phyloP scores from a whole-genome alignment of 2,329 filamentous ascomycete genomes.

The Arthrobotrys conoides region DNA sequence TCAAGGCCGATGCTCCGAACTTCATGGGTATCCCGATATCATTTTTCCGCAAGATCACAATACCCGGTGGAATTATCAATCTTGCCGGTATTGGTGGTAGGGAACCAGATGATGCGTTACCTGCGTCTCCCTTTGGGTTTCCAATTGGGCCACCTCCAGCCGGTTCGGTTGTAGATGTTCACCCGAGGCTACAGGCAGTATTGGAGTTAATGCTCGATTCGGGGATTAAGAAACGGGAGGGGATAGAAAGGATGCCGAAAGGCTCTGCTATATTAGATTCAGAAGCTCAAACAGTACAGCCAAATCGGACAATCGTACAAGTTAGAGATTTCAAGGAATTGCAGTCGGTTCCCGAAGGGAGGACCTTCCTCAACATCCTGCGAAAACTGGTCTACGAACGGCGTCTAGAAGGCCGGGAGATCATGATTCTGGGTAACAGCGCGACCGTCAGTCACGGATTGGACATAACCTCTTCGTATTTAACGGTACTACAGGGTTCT shows the following conservation, averaged over 20 bases:
- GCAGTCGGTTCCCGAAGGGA: constrained; percentile 77
- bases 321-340: constrained; percentile 87
- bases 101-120: neutral
- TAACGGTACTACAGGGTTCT: constrained; percentile 70
- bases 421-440: constrained; percentile 86
- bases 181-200: constrained; percentile 47
- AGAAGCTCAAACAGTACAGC: constrained; percentile 59
- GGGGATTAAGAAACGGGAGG: constrained; percentile 64
- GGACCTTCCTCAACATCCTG: constrained; percentile 78
- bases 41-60: constrained; percentile 30
- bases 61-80: neutral
- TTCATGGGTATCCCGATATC: constrained; percentile 56
- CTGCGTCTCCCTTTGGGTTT: neutral
- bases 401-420: constrained; percentile 78
- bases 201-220: constrained; percentile 73
- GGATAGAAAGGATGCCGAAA: constrained; percentile 27
- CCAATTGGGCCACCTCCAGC: neutral
- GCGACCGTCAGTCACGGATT: constrained; percentile 66
- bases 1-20: constrained; percentile 32
- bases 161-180: constrained; percentile 3
- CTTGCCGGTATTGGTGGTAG: neutral
- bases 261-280: constrained; percentile 64
- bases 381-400: constrained; percentile 79
- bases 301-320: constrained; percentile 74
- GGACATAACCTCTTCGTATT: constrained; percentile 67